Evolutionary conservation across 441 rosid species (phyloP), one percentile per base, ranked within the genome.

Genomic region (Jatropha multifida): DNA sequence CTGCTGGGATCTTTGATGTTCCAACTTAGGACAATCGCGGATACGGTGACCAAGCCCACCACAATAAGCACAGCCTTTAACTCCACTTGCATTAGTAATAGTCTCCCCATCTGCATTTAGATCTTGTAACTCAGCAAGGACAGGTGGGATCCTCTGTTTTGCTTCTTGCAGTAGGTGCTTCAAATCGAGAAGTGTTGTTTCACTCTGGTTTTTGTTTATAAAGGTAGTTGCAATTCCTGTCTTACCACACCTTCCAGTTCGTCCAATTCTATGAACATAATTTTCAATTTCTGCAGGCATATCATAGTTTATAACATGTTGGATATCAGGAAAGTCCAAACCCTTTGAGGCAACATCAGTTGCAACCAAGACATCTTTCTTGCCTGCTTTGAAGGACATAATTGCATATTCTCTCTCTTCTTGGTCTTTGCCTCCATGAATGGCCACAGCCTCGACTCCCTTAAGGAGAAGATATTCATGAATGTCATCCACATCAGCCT

Each of bases 261-360:
- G 78, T 70, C 99, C 98, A 54, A 95, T 93, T 83, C 98, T 88
- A 78, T 93, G 97, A 42, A 93, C 98, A 72, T 90, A 93, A 81
- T 82, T 77, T 46, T 71, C 97, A 66, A 93, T 95, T 85, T 95
- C 96, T 0, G 90, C 94, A n/a, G 99, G 99, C 98, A 94, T 95
- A 80, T 95, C 97, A 72, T 95, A 93, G 82, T 95, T 95, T 77
- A 93, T 85, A 38, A 95, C 96, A 18, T 95, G 99, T 46, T 93
- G 99, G 64, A 95, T 93, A 66, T 93, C 96, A 27, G 99, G 99
- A 74, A 95, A 95, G 84, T 95, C 99, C 80, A 90, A 75, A 63
- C 98, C 98, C 79, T 95, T 95, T 23, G 98, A 95, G 63, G 97
- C 98, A 76, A 95, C 94, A 84, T 95, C 97, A 2, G 96, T 95